Conservation (phyloP, 2,329 filamentous ascomycete species). For the Delphinella strobiligena region DNA sequence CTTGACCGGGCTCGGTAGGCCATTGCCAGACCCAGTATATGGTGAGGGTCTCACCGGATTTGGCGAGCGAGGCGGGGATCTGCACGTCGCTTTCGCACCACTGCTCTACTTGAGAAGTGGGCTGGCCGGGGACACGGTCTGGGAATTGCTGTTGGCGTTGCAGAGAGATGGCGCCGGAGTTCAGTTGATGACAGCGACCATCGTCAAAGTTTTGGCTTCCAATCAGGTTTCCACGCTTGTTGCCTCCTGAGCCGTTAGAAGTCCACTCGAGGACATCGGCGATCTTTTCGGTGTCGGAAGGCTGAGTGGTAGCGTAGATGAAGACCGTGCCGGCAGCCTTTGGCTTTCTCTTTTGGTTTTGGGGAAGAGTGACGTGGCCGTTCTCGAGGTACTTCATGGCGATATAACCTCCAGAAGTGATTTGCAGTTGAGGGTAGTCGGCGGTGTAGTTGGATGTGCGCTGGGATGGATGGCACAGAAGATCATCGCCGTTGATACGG, state of each 20-base stretch:
- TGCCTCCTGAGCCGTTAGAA: constrained; percentile 64
- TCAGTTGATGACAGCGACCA: constrained; percentile 75
- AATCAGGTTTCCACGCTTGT: constrained; percentile 64
- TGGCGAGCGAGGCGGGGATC: constrained; percentile 51
- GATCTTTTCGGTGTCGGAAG: constrained; percentile 43
- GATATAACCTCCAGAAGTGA: constrained; percentile 34
- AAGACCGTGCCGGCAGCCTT: constrained; percentile 33
- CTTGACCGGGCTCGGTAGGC: constrained; percentile 41
- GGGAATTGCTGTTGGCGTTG: constrained; percentile 47
- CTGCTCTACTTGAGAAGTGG: constrained; percentile 38
- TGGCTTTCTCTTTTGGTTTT: constrained; percentile 30
- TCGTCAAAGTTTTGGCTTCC: constrained; percentile 78
- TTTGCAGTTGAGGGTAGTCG: constrained; percentile 50
- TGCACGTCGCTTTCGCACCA: constrained; percentile 74
- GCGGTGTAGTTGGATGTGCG: constrained; percentile 40
- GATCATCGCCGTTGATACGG: constrained; percentile 38
- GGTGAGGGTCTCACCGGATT: constrained; percentile 56
- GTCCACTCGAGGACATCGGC: constrained; percentile 70
- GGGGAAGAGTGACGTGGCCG: constrained; percentile 34
- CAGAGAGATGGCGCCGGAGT: constrained; percentile 44
- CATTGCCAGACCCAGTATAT: constrained; percentile 98
- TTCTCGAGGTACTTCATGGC: constrained; percentile 41
- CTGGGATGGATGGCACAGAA: constrained; percentile 55
- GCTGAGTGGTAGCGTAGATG: constrained; percentile 37
- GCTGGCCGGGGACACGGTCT: constrained; percentile 40